Evolutionary conservation across 345 rosid genomes (phyloP).

Genomic region (Salix koriyanagi): DNA sequence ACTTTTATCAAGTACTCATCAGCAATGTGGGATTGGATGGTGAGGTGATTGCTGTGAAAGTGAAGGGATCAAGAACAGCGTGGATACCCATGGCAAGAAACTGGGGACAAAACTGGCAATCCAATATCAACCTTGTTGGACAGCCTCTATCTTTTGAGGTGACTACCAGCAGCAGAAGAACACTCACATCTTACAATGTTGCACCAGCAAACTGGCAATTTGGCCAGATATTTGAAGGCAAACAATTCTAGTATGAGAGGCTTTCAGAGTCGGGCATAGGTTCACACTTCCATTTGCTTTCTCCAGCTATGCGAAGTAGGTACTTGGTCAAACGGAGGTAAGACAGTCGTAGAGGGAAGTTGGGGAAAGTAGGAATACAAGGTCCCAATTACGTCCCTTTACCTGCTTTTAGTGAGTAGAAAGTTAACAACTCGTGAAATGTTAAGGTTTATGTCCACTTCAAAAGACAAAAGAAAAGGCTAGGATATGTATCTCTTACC

Average conservation of each 20-base stretch:
- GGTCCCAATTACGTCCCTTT: slow-evolving; percentile 20
- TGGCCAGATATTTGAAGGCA: slow-evolving; percentile 80
- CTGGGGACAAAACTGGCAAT: slow-evolving; percentile 65
- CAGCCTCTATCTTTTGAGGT: slow-evolving; percentile 91
- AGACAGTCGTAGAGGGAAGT: slow-evolving; percentile 10
- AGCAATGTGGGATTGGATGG: slow-evolving; percentile 83
- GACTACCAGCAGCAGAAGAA: slow-evolving; percentile 51
- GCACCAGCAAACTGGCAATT: slow-evolving; percentile 80
- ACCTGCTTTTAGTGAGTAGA: neutral
- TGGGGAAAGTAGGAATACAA: slow-evolving; percentile 1
- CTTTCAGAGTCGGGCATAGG: neutral
- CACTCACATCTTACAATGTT: slow-evolving; percentile 70
- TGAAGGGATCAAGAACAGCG: slow-evolving; percentile 86
- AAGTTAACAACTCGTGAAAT: slow-evolving; percentile 1
- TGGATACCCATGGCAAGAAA: slow-evolving; percentile 95
- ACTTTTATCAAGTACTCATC: slow-evolving; percentile 66
- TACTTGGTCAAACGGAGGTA: slow-evolving; percentile 13
- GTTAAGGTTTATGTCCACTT: neutral
- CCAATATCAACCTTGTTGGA: slow-evolving; percentile 60
- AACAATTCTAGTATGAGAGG: slow-evolving; percentile 46
- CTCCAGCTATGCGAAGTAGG: neutral
- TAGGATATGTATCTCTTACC: neutral
- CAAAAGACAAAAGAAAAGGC: neutral
- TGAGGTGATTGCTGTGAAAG: slow-evolving; percentile 72
- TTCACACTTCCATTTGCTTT: neutral